Conservation (phyloP, 2,329 filamentous ascomycete species). For the Colletotrichum liriopes region DNA sequence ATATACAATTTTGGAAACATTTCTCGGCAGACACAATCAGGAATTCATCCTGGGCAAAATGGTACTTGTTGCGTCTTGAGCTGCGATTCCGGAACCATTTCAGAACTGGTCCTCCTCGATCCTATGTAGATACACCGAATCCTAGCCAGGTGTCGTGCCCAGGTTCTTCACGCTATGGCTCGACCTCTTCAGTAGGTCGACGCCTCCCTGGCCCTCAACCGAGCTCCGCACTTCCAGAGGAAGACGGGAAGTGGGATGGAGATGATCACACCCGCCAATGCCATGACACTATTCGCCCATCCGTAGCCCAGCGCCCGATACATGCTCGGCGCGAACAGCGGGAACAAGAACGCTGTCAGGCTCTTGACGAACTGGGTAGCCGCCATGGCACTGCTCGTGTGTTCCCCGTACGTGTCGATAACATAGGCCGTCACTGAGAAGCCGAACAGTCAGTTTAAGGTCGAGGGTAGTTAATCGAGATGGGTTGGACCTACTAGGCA, state of each 20-base stretch:
- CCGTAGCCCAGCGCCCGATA: slow-evolving; percentile 56
- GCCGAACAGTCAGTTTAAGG: not conserved
- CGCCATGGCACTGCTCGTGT: slow-evolving; percentile 63
- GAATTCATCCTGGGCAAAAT: not conserved
- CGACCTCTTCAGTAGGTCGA: slow-evolving; percentile 19
- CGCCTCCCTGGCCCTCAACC: slow-evolving; percentile 47
- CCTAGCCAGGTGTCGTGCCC: not conserved
- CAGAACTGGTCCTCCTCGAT: not conserved
- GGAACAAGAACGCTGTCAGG: slow-evolving; percentile 64
- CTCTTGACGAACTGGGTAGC: slow-evolving; percentile 62
- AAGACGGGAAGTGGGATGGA: slow-evolving; percentile 54
- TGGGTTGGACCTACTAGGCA: slow-evolving; percentile 43
- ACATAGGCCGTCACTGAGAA: slow-evolving; percentile 53
- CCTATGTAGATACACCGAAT: not conserved
- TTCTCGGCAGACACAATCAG: not conserved
- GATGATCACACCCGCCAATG: slow-evolving; percentile 55
- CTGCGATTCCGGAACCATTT: not conserved
- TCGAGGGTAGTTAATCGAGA: too few relatives aligned
- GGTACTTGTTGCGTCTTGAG: not conserved
- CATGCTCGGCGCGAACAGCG: slow-evolving; percentile 63
- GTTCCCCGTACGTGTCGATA: slow-evolving; percentile 62
- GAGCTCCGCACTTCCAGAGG: slow-evolving; percentile 58
- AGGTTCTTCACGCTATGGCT: not conserved
- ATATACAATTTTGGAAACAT: not conserved
- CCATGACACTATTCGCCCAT: slow-evolving; percentile 58